Base-by-base conservation (phyloP, 345 rosid species). In the Salix koriyanagi region DNA sequence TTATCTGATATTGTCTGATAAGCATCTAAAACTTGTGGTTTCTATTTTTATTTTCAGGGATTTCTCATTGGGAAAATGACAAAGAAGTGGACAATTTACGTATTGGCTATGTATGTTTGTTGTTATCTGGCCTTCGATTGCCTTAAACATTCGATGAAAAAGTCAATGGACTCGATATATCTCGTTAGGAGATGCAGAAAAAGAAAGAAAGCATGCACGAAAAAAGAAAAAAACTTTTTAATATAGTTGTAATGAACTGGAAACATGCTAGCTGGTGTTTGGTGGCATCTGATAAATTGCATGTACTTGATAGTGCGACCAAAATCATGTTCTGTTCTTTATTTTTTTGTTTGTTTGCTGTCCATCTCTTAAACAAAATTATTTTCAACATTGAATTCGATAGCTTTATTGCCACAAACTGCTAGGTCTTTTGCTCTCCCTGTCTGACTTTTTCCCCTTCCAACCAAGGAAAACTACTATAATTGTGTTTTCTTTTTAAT, bases 41-140 rank as follows among this genome's bases (percentile, higher is more conserved):
- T 44, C 42, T 12, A 16, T 41, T 48, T 26, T 62, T 52, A 65
- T 73, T 82, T 83, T 83, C 90, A 94, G 98, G 90, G 82, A 82
- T 86, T 71, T 73, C 89, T 30, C 82, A 56, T 77, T 89, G 93
- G 96, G 80, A 85, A 7, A 83, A 93, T 79, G 97, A 92, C 77
- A 88, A 86, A 87, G 98, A 94, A 79, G 95, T 97, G 70, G 93
- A 84, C 84, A 71, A 39, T 50, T 88, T 94, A 81, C 97, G 97
- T 25, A 66, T 94, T 84, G 98, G 98, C 75, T 85, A 81, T 88
- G 98, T 94, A 91, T 85, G 97, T 83, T 34, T 34, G 37, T 77
- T 67, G 34, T 56, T 19, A 50, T 72, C 28, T 78, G 72, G 41
- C 23, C 61, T 73, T 32, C 48, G 52, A 48, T 41, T 72, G 52